phyloP scores from a whole-genome alignment of 768 basidiomycete species.

The Cyclocybe cylindracea region DNA sequence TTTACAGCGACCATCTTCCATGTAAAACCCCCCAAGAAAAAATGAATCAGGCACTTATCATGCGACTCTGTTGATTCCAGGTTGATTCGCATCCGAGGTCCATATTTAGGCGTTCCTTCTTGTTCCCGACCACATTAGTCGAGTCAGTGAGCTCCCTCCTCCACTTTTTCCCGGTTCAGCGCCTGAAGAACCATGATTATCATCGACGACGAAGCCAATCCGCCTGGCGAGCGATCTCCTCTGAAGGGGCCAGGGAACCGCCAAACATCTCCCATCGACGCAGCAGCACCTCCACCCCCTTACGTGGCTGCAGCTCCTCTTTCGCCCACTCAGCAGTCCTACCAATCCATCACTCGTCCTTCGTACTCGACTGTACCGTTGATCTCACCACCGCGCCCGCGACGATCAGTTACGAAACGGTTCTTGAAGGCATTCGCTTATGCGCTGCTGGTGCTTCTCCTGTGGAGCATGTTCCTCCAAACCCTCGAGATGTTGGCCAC shows the following conservation, averaged over 20 bases:
- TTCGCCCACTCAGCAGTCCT: background rate
- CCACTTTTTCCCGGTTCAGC: background rate
- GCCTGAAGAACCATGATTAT: background rate
- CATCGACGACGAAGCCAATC: conserved; percentile 2
- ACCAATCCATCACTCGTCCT: background rate
- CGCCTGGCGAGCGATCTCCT: conserved; percentile 21
- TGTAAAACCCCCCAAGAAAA: too few species aligned
- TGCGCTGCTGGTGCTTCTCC: conserved; percentile 17
- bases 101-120: background rate
- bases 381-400: too few species aligned
- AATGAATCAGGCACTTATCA: too few species aligned
- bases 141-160: background rate
- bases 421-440: conserved; percentile 17
- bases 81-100: too few species aligned
- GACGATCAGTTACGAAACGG: background rate
- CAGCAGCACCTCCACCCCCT: conserved; percentile 7
- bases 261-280: background rate
- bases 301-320: conserved; percentile 6
- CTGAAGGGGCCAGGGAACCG: conserved; percentile 12
- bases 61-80: too few species aligned
- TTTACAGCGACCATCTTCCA: too few species aligned
- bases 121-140: background rate
- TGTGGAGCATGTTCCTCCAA: conserved; percentile 22
- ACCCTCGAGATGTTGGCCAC: conserved; percentile 6
- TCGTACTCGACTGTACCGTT: too few species aligned